Conservation (phyloP, 1,139 yeast genomes). For the Debaryomyces singareniensis region DNA sequence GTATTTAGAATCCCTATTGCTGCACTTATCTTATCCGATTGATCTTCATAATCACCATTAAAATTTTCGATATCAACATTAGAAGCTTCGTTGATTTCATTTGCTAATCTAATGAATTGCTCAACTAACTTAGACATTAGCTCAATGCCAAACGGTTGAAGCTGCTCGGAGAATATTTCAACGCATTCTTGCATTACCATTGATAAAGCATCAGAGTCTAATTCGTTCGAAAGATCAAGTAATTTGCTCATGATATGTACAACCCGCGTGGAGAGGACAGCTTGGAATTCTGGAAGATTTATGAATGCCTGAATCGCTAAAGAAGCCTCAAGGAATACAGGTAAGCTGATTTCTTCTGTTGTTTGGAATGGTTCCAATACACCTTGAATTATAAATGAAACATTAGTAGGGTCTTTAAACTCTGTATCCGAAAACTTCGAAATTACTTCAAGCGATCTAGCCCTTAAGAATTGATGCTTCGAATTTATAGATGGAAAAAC, state of each 20-base stretch:
- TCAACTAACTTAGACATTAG: conserved; percentile 73
- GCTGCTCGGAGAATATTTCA: conserved; percentile 77
- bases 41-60: conserved; percentile 40
- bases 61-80: conserved; percentile 41
- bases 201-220: conserved; percentile 83
- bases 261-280: conserved; percentile 60
- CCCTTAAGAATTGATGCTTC: conserved; percentile 65
- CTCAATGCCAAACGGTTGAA: conserved; percentile 91
- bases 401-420: conserved; percentile 42
- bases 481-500: conserved; percentile 71
- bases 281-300: conserved; percentile 57
- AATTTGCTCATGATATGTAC: conserved; percentile 80
- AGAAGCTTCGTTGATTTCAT: conserved; percentile 61
- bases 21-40: conserved; percentile 78
- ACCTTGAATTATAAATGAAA: conserved; percentile 58
- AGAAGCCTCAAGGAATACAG: conserved; percentile 80
- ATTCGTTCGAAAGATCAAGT: conserved; percentile 67
- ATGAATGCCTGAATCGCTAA: conserved; percentile 79
- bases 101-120: conserved; percentile 70
- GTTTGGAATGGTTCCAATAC: conserved; percentile 52
- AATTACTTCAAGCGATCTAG: conserved; percentile 77
- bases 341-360: conserved; percentile 44
- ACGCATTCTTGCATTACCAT: conserved; percentile 96
- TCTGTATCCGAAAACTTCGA: conserved; percentile 63
- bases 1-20: conserved; percentile 85